A percentile compares a stretch with the other conserved stretches of the same genome.
Evolutionary conservation across 1,284 basidiomycete genomes (phyloP).

Genomic region (Cutaneotrichosporon sp.): DNA sequence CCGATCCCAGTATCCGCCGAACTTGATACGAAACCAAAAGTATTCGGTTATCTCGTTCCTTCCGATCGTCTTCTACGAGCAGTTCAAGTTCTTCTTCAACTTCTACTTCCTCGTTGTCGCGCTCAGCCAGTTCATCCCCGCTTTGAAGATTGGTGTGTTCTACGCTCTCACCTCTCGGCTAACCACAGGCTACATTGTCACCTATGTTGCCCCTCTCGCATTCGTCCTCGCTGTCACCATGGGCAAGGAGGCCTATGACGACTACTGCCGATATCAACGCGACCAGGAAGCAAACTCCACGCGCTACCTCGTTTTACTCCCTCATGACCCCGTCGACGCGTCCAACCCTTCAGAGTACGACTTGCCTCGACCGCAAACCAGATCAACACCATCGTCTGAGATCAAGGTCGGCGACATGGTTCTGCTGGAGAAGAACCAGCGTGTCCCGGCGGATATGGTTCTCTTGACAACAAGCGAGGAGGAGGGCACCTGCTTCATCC

Average conservation of each 20-base stretch:
- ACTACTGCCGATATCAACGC: slow-evolving; percentile 87
- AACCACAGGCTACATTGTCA: slow-evolving; percentile 83
- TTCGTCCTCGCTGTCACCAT: slow-evolving; percentile 95
- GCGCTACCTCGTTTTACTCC: slow-evolving; percentile 78
- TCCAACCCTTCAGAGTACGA: slow-evolving; percentile 21
- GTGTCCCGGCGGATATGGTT: slow-evolving; percentile 93
- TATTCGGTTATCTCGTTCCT: slow-evolving; percentile 94
- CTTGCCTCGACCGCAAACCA: slow-evolving; percentile 47
- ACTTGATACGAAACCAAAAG: slow-evolving; percentile 96
- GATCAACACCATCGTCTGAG: slow-evolving; percentile 81
- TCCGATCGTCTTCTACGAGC: slow-evolving; percentile 95
- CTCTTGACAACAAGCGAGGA: slow-evolving; percentile 78
- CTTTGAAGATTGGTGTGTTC: slow-evolving; percentile 86
- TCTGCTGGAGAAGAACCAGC: slow-evolving; percentile 91
- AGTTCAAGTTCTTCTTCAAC: slow-evolving; percentile 99
- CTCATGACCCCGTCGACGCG: slow-evolving; percentile 35
- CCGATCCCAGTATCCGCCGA: slow-evolving; percentile 60
- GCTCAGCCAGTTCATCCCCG: slow-evolving; percentile 91
- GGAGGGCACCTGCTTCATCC: slow-evolving; percentile 91
- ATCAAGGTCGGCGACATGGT: slow-evolving; percentile 92
- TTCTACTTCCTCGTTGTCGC: slow-evolving; percentile 98
- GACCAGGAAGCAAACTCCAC: slow-evolving; percentile 95
- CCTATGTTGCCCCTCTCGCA: slow-evolving; percentile 93
- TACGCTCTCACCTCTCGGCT: not conserved
- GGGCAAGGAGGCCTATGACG: slow-evolving; percentile 98